Base-by-base conservation (phyloP, 2,329 filamentous ascomycete species). In the Phaeophleospora eucalypticola region DNA sequence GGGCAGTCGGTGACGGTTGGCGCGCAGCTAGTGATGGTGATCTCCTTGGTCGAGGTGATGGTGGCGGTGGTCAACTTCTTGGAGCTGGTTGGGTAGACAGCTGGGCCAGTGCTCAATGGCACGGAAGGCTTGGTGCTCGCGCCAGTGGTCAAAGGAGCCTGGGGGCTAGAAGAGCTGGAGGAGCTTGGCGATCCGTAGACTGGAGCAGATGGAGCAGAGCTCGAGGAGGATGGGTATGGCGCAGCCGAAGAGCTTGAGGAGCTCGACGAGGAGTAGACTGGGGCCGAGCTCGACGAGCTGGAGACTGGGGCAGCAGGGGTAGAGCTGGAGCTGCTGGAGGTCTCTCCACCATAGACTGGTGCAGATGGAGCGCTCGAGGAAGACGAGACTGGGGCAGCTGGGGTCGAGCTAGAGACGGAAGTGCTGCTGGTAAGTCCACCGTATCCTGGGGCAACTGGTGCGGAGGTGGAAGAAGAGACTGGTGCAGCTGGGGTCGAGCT, bases 11-110 rank as follows among this genome's bases (percentile, higher is more conserved):
- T 49, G 43, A 54, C 52, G 10, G 41, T 48, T 21, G 54, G 29
- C 4, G 49, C 42, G 45, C 52, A 57, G 50, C 43, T 46, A 19
- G 56, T 57, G 43, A 59, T 46, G 44, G 56, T 57, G 41, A 52
- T 49, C 17, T 48, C 52, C 32, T 53, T 51, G 46, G 57, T 57
- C 35, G 41, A 44, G 21, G 44, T 48, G 44, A 54, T 40, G 19
- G 55, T 56, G 27, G 53, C 49, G 16, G 56, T 56, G 39, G 57
- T 59, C 41, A 52, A 42, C n/a, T 36, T 19, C 40, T 47, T 32
- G 14, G 45, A 44, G 36, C 42, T 42, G 35, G 35, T 41, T 36
- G 42, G 37, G 40, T 43, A 29, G 20, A 36, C 36, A 10, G 24
- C 46, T 42, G 40, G 44, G 37, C 36, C 40, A 21, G 40, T 42